Base-by-base conservation (phyloP, 2,329 filamentous ascomycete genomes). In the Curvularia verruculosa region DNA sequence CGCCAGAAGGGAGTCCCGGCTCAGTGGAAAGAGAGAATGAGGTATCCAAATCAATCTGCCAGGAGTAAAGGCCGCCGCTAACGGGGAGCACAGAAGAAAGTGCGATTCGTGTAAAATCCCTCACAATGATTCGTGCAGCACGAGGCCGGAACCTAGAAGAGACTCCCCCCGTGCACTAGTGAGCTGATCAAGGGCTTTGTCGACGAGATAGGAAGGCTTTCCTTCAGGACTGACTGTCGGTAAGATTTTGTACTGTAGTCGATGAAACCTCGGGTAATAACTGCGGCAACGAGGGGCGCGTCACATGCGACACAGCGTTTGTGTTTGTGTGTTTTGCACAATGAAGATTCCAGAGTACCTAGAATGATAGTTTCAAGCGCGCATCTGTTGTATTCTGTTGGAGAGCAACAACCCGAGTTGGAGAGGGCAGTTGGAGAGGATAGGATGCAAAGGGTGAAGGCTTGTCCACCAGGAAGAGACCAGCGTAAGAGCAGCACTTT, bases 91-190 rank as follows among this genome's bases (percentile, higher is more conserved):
- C 65, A 48, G 58, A 49, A 47, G 57, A 48, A 54, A 46, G 61
- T 49, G 60, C 57, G 56, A 63, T 56, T 58, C 47, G 49, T 51
- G 53, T 39, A 45, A 58, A 61, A 54, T 57, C 46, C 52, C 56
- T 45, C 56, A 55, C 24, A 39, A 43, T 52, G 55, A 66, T 60
- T 66, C 63, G 56, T 60, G 63, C 58, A 59, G 56, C 39, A 49
- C 28, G 46, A 10, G 41, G 31, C 63, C 68, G 70, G 70, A 67
- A 61, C 55, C 60, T 58, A 67, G 50, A 44, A 28, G 40, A 23
- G 49, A 41, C 65, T 70, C 70, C 71, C 70, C 71, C 71, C 72
- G 71, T 68, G 58, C 64, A 62, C 71, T 71, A 73, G 45, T 51
- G 54, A 53, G 40, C 40, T 51, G 49, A 58, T 62, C 39, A 59